These are phyloP conservation scores for Thoreauomyces humboldtii DNA, from an alignment of 192 early-diverging fungal genomes.

Conservation along the genomic window DNA sequence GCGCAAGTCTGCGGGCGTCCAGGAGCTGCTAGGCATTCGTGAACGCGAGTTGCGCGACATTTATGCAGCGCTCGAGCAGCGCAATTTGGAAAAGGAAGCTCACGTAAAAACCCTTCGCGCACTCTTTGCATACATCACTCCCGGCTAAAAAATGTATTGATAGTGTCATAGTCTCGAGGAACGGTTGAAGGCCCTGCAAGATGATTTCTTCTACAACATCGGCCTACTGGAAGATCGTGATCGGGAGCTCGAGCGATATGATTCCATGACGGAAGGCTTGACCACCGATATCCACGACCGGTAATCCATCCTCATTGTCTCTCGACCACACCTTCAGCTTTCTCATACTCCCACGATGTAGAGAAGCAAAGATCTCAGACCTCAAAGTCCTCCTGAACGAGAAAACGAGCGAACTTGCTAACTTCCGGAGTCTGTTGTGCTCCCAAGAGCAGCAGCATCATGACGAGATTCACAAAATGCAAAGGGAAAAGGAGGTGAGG, in stretches of 20 bases:
- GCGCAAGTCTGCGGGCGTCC: slow-evolving; percentile 12
- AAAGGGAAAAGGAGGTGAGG: slow-evolving; percentile 34
- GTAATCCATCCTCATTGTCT: slow-evolving; percentile 15
- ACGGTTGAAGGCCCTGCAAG: slow-evolving; percentile 19
- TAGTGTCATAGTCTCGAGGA: slow-evolving; percentile 7
- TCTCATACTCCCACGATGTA: no score
- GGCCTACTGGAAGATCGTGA: slow-evolving; percentile 39
- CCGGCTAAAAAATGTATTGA: background rate
- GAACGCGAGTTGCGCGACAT: slow-evolving; percentile 25
- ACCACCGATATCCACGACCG: slow-evolving; percentile 25
- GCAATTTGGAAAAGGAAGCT: slow-evolving; percentile 6
- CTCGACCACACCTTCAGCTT: background rate
- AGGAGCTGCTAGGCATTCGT: slow-evolving; percentile 10
- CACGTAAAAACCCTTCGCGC: slow-evolving; percentile 1
- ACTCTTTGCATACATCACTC: background rate
- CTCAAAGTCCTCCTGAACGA: slow-evolving; percentile 33
- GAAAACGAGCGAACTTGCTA: slow-evolving; percentile 21
- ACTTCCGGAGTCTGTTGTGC: slow-evolving; percentile 22
- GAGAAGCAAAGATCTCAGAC: slow-evolving; percentile 34
- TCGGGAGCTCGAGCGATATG: slow-evolving; percentile 34
- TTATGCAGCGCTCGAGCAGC: slow-evolving; percentile 21
- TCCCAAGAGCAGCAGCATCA: slow-evolving; percentile 39
- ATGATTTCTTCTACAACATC: slow-evolving; percentile 46
- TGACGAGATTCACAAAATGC: slow-evolving; percentile 27
- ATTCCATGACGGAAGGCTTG: slow-evolving; percentile 20